These are phyloP conservation scores for Saururus chinensis DNA, from an alignment of 164 flowering plant species.

Conservation along the genomic window DNA sequence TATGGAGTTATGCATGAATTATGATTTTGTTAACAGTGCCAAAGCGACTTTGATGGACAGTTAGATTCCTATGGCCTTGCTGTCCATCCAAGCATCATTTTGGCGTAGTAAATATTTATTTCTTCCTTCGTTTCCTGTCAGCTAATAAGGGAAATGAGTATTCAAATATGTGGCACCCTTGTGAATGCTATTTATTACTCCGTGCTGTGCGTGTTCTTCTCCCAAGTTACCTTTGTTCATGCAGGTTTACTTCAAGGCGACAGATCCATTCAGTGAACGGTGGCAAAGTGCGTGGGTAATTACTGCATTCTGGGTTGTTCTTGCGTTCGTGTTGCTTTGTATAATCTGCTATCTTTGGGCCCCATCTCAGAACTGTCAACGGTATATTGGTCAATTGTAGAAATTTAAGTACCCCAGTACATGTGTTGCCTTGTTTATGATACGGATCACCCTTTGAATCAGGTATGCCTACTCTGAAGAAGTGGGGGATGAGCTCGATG, in stretches of 20 bases:
- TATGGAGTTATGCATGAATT: neutral
- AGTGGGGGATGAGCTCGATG: constrained; percentile 53
- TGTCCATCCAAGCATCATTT: too few species aligned
- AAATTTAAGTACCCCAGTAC: neutral
- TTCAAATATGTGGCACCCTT: too few species aligned
- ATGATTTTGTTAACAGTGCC: neutral
- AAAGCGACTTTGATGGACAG: too few species aligned
- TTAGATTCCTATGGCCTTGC: too few species aligned
- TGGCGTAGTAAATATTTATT: neutral
- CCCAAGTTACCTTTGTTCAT: neutral
- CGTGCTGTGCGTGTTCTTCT: neutral
- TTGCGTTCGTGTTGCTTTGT: constrained; percentile 66
- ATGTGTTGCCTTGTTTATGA: neutral
- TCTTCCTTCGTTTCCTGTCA: neutral
- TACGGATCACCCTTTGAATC: neutral
- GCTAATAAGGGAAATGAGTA: too few species aligned
- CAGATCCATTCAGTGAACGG: constrained; percentile 85
- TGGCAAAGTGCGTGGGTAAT: constrained; percentile 98
- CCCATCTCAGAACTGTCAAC: constrained; percentile 82
- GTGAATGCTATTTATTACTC: too few species aligned
- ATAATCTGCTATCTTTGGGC: constrained; percentile 95
- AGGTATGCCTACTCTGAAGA: constrained; percentile 81
- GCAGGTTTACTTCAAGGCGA: constrained; percentile 91
- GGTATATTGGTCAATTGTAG: constrained; percentile 24
- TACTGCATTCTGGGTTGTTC: constrained; percentile 88